phyloP scores from a whole-genome alignment of 2,329 filamentous ascomycete species.

The Trichoderma arundinaceum region DNA sequence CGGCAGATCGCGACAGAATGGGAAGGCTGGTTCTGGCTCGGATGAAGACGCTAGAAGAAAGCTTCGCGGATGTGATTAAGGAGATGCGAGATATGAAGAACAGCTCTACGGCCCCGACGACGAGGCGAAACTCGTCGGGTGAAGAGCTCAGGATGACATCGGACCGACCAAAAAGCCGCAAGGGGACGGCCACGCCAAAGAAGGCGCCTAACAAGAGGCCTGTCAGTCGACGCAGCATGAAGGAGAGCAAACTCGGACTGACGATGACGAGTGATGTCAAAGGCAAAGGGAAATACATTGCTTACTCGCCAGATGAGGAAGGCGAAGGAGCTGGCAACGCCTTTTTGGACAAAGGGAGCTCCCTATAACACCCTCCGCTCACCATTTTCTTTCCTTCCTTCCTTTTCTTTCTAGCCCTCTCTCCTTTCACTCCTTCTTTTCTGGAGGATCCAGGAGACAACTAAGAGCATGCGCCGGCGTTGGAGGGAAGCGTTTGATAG shows the following conservation, averaged over 20 bases:
- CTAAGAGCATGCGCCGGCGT: constrained; percentile 24
- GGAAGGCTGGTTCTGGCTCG: constrained; percentile 81
- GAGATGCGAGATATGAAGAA: constrained; percentile 72
- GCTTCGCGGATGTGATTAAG: constrained; percentile 83
- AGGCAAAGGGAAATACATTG: constrained; percentile 57
- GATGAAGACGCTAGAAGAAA: constrained; percentile 93
- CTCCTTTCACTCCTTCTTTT: background rate
- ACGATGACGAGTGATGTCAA: constrained; percentile 43
- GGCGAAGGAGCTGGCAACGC: constrained; percentile 42
- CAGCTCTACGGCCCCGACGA: constrained; percentile 53
- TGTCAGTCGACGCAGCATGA: constrained; percentile 51
- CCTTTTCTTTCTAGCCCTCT: background rate
- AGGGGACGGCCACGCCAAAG: constrained; percentile 40
- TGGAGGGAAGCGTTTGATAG: constrained; percentile 27
- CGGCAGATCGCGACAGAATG: constrained; percentile 68
- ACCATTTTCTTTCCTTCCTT: background rate
- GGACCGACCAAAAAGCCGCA: constrained; percentile 41
- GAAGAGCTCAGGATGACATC: constrained; percentile 45
- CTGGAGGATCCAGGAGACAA: background rate
- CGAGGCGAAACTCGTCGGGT: constrained; percentile 58
- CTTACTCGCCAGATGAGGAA: constrained; percentile 47
- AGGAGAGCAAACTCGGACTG: constrained; percentile 46
- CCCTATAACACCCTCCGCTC: constrained; percentile 42
- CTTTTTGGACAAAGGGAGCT: constrained; percentile 48
- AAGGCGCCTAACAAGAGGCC: constrained; percentile 42